Conservation (phyloP, 495 filamentous ascomycete genomes). For the Tirmania nivea region DNA sequence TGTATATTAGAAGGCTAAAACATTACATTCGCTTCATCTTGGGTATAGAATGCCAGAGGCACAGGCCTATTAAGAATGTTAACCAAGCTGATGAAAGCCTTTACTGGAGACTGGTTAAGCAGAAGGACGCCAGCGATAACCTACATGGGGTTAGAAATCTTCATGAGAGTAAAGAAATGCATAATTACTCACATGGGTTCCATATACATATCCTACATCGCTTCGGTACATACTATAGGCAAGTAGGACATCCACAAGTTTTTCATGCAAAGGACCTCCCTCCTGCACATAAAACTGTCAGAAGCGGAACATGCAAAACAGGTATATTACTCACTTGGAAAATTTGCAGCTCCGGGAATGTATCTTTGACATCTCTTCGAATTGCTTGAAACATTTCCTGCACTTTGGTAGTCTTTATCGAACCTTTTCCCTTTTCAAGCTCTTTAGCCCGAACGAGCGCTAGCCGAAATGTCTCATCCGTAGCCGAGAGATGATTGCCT, state of each 20-base stretch:
- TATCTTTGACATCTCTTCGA: conserved; percentile 34
- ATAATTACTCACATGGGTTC: conserved; percentile 46
- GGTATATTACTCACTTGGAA: conserved; percentile 31
- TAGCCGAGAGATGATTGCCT: conserved; percentile 69
- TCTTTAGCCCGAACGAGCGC: conserved; percentile 56
- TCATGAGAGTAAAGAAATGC: no score
- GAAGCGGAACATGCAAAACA: no score
- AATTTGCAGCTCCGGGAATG: conserved; percentile 25
- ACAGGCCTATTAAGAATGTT: conserved; percentile 79
- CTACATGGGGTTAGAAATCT: conserved; percentile 20
- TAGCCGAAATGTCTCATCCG: conserved; percentile 51
- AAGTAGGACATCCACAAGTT: conserved; percentile 56
- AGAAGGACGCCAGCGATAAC: conserved; percentile 73
- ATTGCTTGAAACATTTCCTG: conserved; percentile 50
- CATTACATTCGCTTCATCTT: conserved; percentile 39
- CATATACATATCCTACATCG: conserved; percentile 77
- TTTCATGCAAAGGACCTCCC: conserved; percentile 46
- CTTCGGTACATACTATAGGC: conserved; percentile 87
- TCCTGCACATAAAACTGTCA: conserved; percentile 2
- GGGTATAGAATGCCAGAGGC: conserved; percentile 66
- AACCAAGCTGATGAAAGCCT: conserved; percentile 63
- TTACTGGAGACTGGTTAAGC: conserved; percentile 46
- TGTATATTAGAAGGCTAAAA: not conserved
- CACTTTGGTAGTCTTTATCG: conserved; percentile 26
- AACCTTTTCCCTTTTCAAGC: conserved; percentile 29